Conservation (phyloP, 345 rosid species). For the Crucihimalaya himalaica region DNA sequence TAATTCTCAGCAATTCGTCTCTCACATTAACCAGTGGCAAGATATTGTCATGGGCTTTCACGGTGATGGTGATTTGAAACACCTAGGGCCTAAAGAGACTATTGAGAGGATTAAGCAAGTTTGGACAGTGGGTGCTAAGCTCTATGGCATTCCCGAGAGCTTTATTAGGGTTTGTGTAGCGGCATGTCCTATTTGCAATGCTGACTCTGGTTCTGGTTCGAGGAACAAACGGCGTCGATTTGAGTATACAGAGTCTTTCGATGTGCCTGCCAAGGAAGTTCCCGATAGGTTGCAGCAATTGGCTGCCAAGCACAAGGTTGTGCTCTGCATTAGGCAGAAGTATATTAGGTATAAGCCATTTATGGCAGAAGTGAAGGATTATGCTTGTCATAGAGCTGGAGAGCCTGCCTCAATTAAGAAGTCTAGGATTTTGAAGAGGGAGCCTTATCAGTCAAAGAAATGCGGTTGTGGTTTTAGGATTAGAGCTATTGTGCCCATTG, state of each 20-base stretch:
- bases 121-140: conserved; percentile 96
- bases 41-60: conserved; percentile 92
- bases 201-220: conserved; percentile 71
- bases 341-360: conserved; percentile 95
- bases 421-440: conserved; percentile 91
- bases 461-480: conserved; percentile 97
- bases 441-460: conserved; percentile 94
- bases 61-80: conserved; percentile 90
- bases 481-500: conserved; percentile 93
- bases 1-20: conserved; percentile 83
- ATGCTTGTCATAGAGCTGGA: conserved; percentile 99
- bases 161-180: conserved; percentile 96
- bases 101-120: conserved; percentile 90
- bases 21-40: conserved; percentile 93
- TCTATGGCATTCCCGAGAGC: conserved; percentile 97
- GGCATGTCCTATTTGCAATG: conserved; percentile 78
- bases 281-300: conserved; percentile 82
- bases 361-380: conserved; percentile 99
- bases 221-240: conserved; percentile 83
- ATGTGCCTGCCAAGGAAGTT: conserved; percentile 96
- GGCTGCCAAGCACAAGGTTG: conserved; percentile 96
- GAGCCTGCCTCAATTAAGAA: conserved; percentile 77
- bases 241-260: conserved; percentile 92
- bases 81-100: conserved; percentile 87
- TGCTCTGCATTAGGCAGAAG: conserved; percentile 97